phyloP scores from a whole-genome alignment of 352 stramenopile genomes.

The Pythium aristosporum region DNA sequence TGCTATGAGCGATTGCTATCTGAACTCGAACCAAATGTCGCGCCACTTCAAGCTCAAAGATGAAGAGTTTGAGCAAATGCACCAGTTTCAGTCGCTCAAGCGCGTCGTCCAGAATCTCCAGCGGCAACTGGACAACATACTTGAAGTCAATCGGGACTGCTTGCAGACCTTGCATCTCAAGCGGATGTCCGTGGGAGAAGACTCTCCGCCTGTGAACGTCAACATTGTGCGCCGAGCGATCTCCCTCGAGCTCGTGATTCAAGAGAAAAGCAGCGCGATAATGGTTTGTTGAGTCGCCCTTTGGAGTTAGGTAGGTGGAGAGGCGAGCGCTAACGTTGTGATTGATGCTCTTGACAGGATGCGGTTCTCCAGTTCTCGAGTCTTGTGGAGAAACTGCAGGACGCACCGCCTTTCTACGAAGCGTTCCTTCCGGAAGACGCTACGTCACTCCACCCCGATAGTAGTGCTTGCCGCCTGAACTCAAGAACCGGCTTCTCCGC shows the following conservation, averaged over 20 bases:
- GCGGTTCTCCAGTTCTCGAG: conserved; percentile 59
- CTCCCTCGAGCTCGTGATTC: conserved; percentile 44
- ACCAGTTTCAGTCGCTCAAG: conserved; percentile 52
- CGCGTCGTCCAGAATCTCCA: conserved; percentile 53
- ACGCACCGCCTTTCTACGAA: conserved; percentile 50
- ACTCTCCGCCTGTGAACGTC: conserved; percentile 3
- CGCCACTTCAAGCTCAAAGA: conserved; percentile 42
- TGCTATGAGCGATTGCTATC: background rate
- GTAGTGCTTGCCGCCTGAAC: background rate
- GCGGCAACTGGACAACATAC: conserved; percentile 46
- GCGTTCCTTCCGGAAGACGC: conserved; percentile 14
- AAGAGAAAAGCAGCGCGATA: conserved; percentile 54
- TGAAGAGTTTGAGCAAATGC: conserved; percentile 39
- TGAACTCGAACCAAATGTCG: background rate
- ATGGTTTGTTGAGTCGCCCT: conserved; percentile 29
- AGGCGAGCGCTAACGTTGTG: background rate
- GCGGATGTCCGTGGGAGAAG: conserved; percentile 1
- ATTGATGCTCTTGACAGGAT: conserved; percentile 30
- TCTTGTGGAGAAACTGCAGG: conserved; percentile 53
- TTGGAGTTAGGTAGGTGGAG: background rate
- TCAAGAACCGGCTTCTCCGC: conserved; percentile 17
- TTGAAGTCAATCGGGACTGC: conserved; percentile 30
- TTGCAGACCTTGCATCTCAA: conserved; percentile 24
- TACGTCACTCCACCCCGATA: background rate
- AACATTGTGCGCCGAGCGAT: conserved; percentile 29